These are phyloP conservation scores for Lagenaria siceraria DNA, from an alignment of 306 rosid genomes.

Conservation along the genomic window DNA sequence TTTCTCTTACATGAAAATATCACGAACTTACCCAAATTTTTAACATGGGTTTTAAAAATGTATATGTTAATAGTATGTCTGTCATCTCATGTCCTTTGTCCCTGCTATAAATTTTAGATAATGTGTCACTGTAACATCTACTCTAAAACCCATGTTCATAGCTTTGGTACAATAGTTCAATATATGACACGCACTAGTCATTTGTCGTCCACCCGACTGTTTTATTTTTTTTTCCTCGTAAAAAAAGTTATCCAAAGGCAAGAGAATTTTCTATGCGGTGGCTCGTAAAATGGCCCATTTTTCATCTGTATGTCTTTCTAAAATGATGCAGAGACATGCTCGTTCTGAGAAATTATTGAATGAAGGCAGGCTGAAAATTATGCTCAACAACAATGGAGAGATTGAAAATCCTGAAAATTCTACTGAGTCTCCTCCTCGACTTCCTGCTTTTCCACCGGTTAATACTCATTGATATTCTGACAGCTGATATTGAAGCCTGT, in stretches of 20 bases:
- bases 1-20: not conserved
- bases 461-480: conserved; percentile 2
- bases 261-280: not conserved
- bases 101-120: not conserved
- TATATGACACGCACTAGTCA: not conserved
- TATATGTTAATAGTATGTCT: not conserved
- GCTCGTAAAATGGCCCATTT: not conserved
- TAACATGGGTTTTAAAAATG: not conserved
- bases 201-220: not conserved
- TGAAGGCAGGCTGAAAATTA: conserved; percentile 66
- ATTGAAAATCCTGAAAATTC: conserved; percentile 42
- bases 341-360: conserved; percentile 61
- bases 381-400: conserved; percentile 72
- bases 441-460: conserved; percentile 36
- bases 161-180: not conserved
- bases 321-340: conserved; percentile 54
- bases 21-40: not conserved
- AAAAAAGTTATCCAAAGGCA: not conserved
- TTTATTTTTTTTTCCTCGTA: too few relatives aligned
- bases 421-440: conserved; percentile 27
- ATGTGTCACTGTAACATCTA: not conserved
- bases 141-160: not conserved
- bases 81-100: not conserved
- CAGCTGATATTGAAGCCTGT: not conserved
- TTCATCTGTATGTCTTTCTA: not conserved